Percentiles rank a stretch among this genome's conserved stretches.
Evolutionary conservation across 208 protist species (phyloP).

Genomic region (Tritrichomonas foetus): DNA sequence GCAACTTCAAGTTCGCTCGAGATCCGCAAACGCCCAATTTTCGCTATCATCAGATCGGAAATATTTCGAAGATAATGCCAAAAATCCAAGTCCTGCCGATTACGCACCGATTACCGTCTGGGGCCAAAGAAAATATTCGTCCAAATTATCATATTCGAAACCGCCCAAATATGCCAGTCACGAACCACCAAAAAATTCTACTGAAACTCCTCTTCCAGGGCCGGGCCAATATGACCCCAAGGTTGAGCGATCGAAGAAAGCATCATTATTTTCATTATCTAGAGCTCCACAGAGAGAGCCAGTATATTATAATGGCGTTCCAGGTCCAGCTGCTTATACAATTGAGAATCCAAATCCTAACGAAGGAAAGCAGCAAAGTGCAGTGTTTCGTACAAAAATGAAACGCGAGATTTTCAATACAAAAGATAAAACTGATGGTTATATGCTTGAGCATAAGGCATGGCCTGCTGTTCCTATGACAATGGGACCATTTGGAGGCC

Average conservation of each 20-base stretch:
- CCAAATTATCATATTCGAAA: not conserved
- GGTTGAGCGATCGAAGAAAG: not conserved
- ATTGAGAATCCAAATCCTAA: not conserved
- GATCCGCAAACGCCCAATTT: not conserved
- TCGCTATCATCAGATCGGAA: not conserved
- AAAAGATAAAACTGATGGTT: not conserved
- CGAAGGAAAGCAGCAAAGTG: not conserved
- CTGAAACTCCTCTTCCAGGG: not conserved
- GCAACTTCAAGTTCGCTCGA: not conserved
- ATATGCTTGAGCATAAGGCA: not conserved
- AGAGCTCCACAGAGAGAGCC: not conserved
- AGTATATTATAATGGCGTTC: not conserved
- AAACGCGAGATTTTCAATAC: too few species aligned
- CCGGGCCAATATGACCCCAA: not conserved
- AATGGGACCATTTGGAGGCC: not conserved
- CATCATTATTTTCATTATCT: not conserved
- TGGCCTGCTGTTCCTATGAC: not conserved
- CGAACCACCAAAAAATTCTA: not conserved
- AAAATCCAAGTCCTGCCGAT: constrained; percentile 9
- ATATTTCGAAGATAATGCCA: not conserved
- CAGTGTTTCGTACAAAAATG: not conserved
- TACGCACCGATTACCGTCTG: not conserved
- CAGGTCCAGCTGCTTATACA: not conserved
- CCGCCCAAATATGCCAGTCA: not conserved
- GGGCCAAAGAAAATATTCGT: not conserved